Conservation (phyloP, 2,329 filamentous ascomycete genomes). For the Emericellopsis atlantica region DNA sequence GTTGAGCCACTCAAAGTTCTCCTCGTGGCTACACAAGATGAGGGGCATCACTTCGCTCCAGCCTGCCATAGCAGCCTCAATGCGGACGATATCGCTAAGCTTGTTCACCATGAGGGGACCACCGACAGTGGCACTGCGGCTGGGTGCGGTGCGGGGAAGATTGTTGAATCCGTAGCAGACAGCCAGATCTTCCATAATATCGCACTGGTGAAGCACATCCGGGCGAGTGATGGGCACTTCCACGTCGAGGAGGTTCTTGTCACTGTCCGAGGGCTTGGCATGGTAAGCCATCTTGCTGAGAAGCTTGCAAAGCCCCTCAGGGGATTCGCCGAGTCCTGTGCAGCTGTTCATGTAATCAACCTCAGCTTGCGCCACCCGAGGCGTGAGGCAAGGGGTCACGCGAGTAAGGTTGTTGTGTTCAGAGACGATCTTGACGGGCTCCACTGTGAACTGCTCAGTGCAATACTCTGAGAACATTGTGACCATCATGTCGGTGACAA, state of each 20-base stretch:
- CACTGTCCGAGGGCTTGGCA: slow-evolving; percentile 61
- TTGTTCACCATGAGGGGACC: slow-evolving; percentile 88
- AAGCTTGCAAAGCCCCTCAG: slow-evolving; percentile 64
- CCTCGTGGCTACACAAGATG: slow-evolving; percentile 93
- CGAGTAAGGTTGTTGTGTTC: slow-evolving; percentile 79
- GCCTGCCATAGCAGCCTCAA: slow-evolving; percentile 83
- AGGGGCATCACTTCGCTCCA: slow-evolving; percentile 96
- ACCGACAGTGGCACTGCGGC: slow-evolving; percentile 74
- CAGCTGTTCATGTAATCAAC: slow-evolving; percentile 90
- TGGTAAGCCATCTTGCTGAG: slow-evolving; percentile 80
- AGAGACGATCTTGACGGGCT: slow-evolving; percentile 85
- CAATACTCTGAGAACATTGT: slow-evolving; percentile 96
- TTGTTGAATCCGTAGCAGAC: slow-evolving; percentile 98
- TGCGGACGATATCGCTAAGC: slow-evolving; percentile 78
- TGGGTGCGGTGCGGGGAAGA: slow-evolving; percentile 75
- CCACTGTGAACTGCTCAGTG: slow-evolving; percentile 77
- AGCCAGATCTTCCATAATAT: slow-evolving; percentile 97
- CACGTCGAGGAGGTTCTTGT: slow-evolving; percentile 64
- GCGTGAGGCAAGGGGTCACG: slow-evolving; percentile 68
- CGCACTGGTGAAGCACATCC: slow-evolving; percentile 90
- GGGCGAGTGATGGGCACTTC: slow-evolving; percentile 80
- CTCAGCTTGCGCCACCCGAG: slow-evolving; percentile 67
- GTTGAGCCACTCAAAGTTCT: slow-evolving; percentile 95
- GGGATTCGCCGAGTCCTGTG: slow-evolving; percentile 67
- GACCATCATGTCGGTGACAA: slow-evolving; percentile 90